Conservation (phyloP, 2,329 filamentous ascomycete species). For the Trichophyton benhamiae region DNA sequence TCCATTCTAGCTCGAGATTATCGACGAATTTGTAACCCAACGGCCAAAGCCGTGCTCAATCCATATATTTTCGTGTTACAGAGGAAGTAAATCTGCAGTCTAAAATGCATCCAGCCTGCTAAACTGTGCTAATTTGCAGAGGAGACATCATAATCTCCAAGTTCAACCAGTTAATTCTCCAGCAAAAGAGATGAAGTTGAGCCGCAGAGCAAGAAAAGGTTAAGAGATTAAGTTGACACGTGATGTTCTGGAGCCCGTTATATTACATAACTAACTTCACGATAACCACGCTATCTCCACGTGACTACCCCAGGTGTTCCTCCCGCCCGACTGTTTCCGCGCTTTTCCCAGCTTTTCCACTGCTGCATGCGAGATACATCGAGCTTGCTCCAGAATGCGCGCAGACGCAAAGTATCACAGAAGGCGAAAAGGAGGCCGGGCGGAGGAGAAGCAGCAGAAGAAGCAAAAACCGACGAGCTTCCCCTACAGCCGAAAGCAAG, state of each 20-base stretch:
- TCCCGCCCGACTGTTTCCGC: not conserved
- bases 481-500: not conserved
- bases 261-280: no score
- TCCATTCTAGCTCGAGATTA: not conserved
- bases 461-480: not conserved
- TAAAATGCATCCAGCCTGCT: not conserved
- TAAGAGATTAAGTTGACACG: no score
- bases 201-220: no score
- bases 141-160: constrained; percentile 5
- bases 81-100: not conserved
- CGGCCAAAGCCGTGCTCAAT: not conserved
- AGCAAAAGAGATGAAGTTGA: no score
- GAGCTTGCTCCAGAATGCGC: not conserved
- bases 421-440: not conserved
- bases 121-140: not conserved
- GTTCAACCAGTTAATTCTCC: not conserved
- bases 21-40: not conserved
- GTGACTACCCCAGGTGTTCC: not conserved
- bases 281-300: not conserved
- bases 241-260: no score
- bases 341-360: not conserved
- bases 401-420: not conserved
- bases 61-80: not conserved
- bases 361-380: not conserved
- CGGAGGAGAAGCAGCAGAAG: not conserved